These are phyloP conservation scores for Fusarium floridanum DNA, from an alignment of 2,329 filamentous ascomycete species.

Conservation along the genomic window DNA sequence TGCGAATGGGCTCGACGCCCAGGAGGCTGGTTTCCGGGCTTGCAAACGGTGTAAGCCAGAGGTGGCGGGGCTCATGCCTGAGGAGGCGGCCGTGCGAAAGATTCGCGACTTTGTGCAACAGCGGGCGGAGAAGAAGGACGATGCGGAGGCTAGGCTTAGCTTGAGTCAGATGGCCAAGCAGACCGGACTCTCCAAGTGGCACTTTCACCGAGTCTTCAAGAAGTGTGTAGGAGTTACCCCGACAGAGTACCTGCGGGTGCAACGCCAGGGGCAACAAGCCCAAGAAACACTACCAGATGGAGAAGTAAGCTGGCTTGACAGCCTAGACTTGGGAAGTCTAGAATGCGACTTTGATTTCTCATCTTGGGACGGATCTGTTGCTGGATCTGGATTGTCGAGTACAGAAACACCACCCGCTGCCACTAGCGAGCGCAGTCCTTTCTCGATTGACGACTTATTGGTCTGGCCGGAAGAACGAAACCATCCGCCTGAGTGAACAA, in stretches of 20 bases:
- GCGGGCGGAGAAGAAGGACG: conserved; percentile 39
- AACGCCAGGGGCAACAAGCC: conserved; percentile 22
- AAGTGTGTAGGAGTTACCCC: conserved; percentile 64
- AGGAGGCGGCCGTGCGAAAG: conserved; percentile 59
- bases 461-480: conserved; percentile 34
- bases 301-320: conserved; percentile 29
- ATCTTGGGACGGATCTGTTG: conserved; percentile 34
- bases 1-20: conserved; percentile 59
- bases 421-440: conserved; percentile 27
- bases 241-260: conserved; percentile 48
- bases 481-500: neutral
- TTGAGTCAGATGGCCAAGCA: conserved; percentile 63
- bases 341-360: conserved; percentile 26
- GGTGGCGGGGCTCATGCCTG: conserved; percentile 55
- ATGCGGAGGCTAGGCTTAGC: conserved; percentile 43
- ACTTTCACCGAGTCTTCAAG: conserved; percentile 72
- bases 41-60: conserved; percentile 69
- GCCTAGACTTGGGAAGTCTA: conserved; percentile 14
- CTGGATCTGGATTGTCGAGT: conserved; percentile 10
- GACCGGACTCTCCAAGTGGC: conserved; percentile 67
- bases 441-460: conserved; percentile 42
- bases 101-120: conserved; percentile 52
- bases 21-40: conserved; percentile 62
- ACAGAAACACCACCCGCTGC: conserved; percentile 24
- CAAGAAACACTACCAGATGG: conserved; percentile 1